These are phyloP conservation scores for Crassisporium funariophilum DNA, from an alignment of 768 basidiomycete genomes.

Conservation along the genomic window DNA sequence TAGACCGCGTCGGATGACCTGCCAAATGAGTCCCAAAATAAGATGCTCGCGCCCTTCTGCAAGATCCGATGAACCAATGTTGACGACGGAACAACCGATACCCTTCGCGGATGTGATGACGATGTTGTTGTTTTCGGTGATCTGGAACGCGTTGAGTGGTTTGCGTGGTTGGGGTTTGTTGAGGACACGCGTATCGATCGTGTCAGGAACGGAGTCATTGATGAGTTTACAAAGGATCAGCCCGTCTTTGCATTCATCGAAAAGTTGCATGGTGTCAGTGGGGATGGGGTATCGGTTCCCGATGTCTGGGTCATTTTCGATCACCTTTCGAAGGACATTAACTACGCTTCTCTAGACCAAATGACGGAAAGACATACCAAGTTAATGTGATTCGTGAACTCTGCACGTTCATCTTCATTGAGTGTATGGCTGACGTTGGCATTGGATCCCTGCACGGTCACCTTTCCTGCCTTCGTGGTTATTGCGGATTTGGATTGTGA, in stretches of 20 bases:
- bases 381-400: constrained; percentile 99
- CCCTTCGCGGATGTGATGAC: constrained; percentile 98
- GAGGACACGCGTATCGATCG: constrained; percentile 97
- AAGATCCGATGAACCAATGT: constrained; percentile 93
- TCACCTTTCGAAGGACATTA: constrained; percentile 62
- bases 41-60: constrained; percentile 94
- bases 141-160: constrained; percentile 96
- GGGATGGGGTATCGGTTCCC: constrained; percentile 86
- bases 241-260: constrained; percentile 96
- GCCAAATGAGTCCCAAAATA: constrained; percentile 98
- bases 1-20: constrained; percentile 92
- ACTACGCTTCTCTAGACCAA: constrained; percentile 5
- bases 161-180: constrained; percentile 84
- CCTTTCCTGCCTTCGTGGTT: constrained; percentile 79
- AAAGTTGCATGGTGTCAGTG: constrained; percentile 96
- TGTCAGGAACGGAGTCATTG: constrained; percentile 99
- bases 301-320: constrained; percentile 89
- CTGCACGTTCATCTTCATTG: constrained; percentile 92
- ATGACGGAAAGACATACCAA: constrained; percentile 52
- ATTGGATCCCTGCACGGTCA: constrained; percentile 92
- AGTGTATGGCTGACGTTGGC: constrained; percentile 96
- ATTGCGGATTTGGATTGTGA: constrained; percentile 49
- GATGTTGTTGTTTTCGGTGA: constrained; percentile 99
- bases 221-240: constrained; percentile 97
- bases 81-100: constrained; percentile 98